Evolutionary conservation across 352 stramenopile genomes (phyloP), one percentile per base, ranked within the genome.

Genomic region (Thraustochytrium sp.): DNA sequence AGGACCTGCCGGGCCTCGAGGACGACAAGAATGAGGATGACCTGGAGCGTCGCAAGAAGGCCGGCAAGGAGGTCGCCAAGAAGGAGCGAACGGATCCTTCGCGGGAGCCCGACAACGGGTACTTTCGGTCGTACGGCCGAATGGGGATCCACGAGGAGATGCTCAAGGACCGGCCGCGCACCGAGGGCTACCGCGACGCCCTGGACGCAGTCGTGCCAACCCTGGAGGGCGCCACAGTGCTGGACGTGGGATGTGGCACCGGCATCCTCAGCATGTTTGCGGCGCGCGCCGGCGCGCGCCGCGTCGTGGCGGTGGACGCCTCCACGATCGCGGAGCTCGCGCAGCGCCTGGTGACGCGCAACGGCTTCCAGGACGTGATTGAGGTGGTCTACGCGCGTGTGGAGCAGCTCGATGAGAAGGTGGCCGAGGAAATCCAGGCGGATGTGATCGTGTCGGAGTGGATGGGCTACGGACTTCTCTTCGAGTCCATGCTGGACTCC

Each of bases 51-150:
- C n/a, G n/a, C n/a, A n/a, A n/a, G n/a, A 23, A 63, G 54, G 23
- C 54, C n/a, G 21, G n/a, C 31, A 13, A 8, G 16, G 26, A 72
- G 21, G 59, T 16, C 46, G 72, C 26, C 23, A 64, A 46, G 72
- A 64, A 48, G 23, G 21, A 82, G 29, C n/a, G n/a, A n/a, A n/a
- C n/a, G n/a, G n/a, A n/a, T n/a, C n/a, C n/a, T n/a, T n/a, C n/a
- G n/a, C n/a, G n/a, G n/a, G 59, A 11, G 8, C 40, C 34, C n/a
- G 74, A 82, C 42, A 34, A 36, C 51, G 85, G 95, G 68, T 96
- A 95, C 75, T 96, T 96, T 85, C 94, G 90, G 76, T 92, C 88
- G 2, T 97, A 97, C 85, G 87, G 90, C 26, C 91, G 94, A 76
- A 82, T 96, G 13, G 96, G 95, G 64, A 88, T 88, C 51, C 85